phyloP scores from a whole-genome alignment of 306 rosid species.

The Trifolium pratense region DNA sequence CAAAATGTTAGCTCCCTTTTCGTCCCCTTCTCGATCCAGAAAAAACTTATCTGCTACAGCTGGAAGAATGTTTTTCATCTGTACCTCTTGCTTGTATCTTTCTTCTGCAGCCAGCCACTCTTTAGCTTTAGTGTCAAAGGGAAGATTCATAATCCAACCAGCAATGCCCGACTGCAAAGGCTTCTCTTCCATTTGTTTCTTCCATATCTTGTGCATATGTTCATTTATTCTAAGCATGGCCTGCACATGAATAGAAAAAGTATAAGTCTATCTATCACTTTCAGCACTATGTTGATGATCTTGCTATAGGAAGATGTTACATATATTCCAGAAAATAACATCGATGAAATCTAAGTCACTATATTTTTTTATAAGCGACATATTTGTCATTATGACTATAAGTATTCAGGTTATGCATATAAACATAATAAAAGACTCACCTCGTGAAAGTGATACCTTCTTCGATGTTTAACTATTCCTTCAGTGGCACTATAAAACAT shows the following conservation, averaged over 20 bases:
- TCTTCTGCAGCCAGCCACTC: conserved; percentile 96
- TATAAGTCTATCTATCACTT: conserved; percentile 25
- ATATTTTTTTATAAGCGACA: not conserved
- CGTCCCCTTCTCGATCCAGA: conserved; percentile 59
- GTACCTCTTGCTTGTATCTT: conserved; percentile 81
- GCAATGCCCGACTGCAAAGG: conserved; percentile 70
- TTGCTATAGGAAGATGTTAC: conserved; percentile 7
- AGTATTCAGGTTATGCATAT: conserved; percentile 24
- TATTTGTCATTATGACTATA: conserved; percentile 24
- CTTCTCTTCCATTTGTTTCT: conserved; percentile 72
- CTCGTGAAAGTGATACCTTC: conserved; percentile 96
- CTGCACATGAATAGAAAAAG: conserved; percentile 52
- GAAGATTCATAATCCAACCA: conserved; percentile 89
- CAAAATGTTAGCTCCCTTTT: conserved; percentile 85
- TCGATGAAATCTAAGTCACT: conserved; percentile 5
- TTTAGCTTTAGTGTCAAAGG: conserved; percentile 80
- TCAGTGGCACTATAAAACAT: conserved; percentile 89
- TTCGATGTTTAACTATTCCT: conserved; percentile 79
- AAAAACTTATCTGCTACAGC: conserved; percentile 88
- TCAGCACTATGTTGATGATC: conserved; percentile 27
- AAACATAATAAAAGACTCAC: conserved; percentile 55
- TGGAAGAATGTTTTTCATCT: conserved; percentile 90
- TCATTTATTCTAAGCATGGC: conserved; percentile 98
- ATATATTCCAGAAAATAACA: conserved; percentile 34
- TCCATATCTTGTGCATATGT: conserved; percentile 96